phyloP scores from a whole-genome alignment of 2,329 filamentous ascomycete species.

The Elsinoe batatas region DNA sequence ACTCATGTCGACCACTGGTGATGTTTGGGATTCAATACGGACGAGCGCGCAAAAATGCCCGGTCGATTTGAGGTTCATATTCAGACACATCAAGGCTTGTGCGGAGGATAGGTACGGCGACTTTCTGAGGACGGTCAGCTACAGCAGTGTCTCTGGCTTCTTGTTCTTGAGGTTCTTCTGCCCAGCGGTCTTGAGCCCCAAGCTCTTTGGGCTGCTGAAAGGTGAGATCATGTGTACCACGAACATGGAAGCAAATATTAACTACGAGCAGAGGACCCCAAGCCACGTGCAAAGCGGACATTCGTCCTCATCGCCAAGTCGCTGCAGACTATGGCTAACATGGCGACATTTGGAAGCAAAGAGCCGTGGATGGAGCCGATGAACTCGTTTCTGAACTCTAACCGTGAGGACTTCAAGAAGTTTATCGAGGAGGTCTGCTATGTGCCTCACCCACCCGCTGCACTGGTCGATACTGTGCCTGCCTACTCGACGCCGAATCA shows the following conservation, averaged over 20 bases:
- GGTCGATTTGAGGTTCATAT: slow-evolving; percentile 69
- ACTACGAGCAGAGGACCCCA: slow-evolving; percentile 60
- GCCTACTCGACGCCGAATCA: slow-evolving; percentile 89
- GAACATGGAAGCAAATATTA: background rate
- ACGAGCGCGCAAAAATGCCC: slow-evolving; percentile 67
- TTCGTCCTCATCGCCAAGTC: slow-evolving; percentile 88
- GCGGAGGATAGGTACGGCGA: slow-evolving; percentile 92
- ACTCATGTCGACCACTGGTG: slow-evolving; percentile 65
- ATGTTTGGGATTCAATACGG: slow-evolving; percentile 76
- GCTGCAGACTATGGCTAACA: slow-evolving; percentile 79
- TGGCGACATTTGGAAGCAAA: slow-evolving; percentile 85
- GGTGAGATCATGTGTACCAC: slow-evolving; percentile 34
- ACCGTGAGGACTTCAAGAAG: slow-evolving; percentile 71
- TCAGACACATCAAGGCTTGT: slow-evolving; percentile 84
- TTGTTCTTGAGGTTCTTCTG: slow-evolving; percentile 92
- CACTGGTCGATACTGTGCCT: slow-evolving; percentile 33
- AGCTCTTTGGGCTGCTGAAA: slow-evolving; percentile 77
- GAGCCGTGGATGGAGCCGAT: slow-evolving; percentile 99
- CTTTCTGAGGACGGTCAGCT: slow-evolving; percentile 78
- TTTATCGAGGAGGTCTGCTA: slow-evolving; percentile 82
- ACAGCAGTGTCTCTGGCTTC: slow-evolving; percentile 91
- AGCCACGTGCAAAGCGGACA: slow-evolving; percentile 71
- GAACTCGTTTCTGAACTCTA: slow-evolving; percentile 72
- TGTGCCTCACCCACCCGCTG: slow-evolving; percentile 43
- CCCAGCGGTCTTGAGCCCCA: slow-evolving; percentile 90